Conservation (phyloP, 129 eudicot genomes). For the Chrysanthemum lavandulifolium region DNA sequence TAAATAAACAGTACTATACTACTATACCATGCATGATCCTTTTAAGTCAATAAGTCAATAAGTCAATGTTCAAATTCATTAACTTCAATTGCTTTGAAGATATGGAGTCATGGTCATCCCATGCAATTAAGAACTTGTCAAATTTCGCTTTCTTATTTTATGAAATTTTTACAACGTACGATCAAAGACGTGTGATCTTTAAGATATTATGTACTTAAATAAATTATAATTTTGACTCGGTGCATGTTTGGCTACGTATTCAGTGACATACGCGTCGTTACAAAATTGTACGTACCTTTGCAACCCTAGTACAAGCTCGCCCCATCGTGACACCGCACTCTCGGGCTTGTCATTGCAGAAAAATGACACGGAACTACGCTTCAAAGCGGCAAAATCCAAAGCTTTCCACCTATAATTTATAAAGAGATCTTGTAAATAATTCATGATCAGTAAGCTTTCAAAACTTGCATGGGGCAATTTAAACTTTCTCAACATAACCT, state of each 20-base stretch:
- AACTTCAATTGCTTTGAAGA: conserved; percentile 21
- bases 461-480: no score
- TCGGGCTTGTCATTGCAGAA: conserved; percentile 55
- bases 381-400: conserved; percentile 57
- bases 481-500: no score
- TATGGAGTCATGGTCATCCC: conserved; percentile 16
- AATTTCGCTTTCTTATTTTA: neutral
- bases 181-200: neutral
- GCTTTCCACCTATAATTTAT: conserved; percentile 71
- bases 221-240: neutral
- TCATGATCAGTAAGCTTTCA: no score
- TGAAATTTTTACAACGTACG: neutral
- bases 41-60: no score
- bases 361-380: conserved; percentile 62
- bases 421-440: neutral
- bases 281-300: conserved; percentile 44
- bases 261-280: no score
- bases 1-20: no score
- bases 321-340: conserved; percentile 80
- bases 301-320: conserved; percentile 28
- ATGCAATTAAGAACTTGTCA: conserved; percentile 27
- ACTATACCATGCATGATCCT: neutral
- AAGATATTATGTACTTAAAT: neutral
- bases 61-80: conserved; percentile 36
- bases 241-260: conserved; percentile 17